These are phyloP conservation scores for Blastobotrys arbuscula DNA, from an alignment of 1,139 yeast genomes.

Conservation along the genomic window DNA sequence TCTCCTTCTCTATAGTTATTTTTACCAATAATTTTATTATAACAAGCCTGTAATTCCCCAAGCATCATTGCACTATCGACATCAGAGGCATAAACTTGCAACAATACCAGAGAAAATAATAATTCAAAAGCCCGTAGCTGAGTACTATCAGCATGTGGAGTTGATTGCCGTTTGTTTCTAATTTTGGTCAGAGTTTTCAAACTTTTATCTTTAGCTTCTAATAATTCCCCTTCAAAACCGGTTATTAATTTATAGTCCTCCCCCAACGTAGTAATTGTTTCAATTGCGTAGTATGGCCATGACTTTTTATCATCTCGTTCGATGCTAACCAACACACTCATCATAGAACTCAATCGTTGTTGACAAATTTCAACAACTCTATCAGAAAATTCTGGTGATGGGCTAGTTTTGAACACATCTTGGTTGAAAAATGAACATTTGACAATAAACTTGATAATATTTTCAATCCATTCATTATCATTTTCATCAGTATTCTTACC, in stretches of 20 bases:
- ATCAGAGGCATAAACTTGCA: constrained; percentile 73
- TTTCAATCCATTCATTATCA: constrained; percentile 40
- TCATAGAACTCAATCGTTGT: constrained; percentile 60
- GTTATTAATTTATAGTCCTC: constrained; percentile 21
- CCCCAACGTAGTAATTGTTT: constrained; percentile 19
- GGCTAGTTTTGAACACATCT: constrained; percentile 6
- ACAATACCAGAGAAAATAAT: constrained; percentile 67
- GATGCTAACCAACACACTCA: constrained; percentile 40
- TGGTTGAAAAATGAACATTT: constrained; percentile 51
- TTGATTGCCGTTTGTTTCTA: constrained; percentile 36
- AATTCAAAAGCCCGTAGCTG: constrained; percentile 58
- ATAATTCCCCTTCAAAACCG: constrained; percentile 35
- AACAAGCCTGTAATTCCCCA: constrained; percentile 54
- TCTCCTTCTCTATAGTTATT: constrained; percentile 31
- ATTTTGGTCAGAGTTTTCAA: constrained; percentile 46
- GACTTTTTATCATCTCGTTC: constrained; percentile 43
- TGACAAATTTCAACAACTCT: constrained; percentile 27
- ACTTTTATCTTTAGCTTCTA: constrained; percentile 46
- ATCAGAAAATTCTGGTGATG: constrained; percentile 20
- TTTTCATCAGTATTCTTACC: constrained; percentile 18
- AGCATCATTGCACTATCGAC: constrained; percentile 69
- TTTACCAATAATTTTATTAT: constrained; percentile 30
- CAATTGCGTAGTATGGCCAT: constrained; percentile 48
- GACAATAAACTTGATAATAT: constrained; percentile 48
- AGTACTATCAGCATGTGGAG: constrained; percentile 38